A percentile compares a stretch with the other conserved stretches of the same genome.
Conservation (phyloP, 2,329 filamentous ascomycete species). For the Apiospora pterosperma region DNA sequence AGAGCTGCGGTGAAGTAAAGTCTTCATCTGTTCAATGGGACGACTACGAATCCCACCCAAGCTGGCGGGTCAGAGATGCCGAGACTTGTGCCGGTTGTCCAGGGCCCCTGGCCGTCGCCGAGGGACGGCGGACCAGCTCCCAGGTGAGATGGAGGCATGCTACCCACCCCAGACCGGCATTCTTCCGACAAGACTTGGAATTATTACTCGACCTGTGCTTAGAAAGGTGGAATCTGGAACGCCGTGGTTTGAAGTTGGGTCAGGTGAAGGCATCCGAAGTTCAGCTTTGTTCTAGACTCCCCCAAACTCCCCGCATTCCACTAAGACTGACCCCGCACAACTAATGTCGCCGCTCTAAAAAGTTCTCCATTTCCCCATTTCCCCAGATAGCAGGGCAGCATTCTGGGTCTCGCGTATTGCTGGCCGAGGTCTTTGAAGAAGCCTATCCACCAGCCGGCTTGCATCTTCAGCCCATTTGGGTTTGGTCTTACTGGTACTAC, state of each 20-base stretch:
- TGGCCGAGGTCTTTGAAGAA: no score
- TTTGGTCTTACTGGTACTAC: no score
- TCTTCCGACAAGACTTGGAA: no score
- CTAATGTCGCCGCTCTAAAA: background rate
- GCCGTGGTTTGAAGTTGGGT: no score
- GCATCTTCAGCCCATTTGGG: background rate
- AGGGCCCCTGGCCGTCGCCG: background rate
- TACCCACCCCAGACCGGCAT: background rate
- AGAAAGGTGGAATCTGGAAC: no score
- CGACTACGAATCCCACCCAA: background rate
- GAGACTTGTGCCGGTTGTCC: background rate
- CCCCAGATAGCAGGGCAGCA: background rate
- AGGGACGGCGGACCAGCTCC: no score
- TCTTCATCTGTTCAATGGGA: background rate
- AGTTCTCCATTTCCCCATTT: background rate
- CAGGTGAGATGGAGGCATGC: background rate
- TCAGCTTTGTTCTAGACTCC: background rate
- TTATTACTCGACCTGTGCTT: no score
- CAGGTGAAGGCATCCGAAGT: background rate
- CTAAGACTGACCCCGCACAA: background rate
- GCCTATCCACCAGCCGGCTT: background rate
- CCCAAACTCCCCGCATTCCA: background rate
- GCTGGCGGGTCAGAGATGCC: background rate
- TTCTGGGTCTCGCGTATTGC: no score
- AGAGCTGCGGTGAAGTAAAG: background rate